Evolutionary conservation across 1,284 basidiomycete genomes (phyloP).

Genomic region (Ceratobasidium papillatum): DNA sequence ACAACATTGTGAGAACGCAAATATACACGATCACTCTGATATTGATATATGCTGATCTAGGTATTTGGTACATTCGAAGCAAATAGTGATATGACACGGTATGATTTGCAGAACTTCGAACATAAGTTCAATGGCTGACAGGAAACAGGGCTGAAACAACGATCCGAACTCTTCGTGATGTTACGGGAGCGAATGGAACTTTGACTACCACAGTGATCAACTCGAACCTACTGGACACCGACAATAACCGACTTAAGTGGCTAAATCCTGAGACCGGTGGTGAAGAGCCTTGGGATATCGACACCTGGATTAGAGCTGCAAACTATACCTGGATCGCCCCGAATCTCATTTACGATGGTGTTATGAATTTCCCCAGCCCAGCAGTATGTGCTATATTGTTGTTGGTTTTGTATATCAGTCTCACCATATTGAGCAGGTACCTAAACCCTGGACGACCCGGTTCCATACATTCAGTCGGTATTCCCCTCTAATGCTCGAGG

Average conservation of each 20-base stretch:
- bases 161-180: background rate
- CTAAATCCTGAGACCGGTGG: background rate
- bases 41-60: background rate
- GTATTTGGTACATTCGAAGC: slow-evolving; percentile 3
- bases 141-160: background rate
- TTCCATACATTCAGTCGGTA: background rate
- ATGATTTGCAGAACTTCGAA: background rate
- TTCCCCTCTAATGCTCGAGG: background rate
- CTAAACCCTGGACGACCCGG: background rate
- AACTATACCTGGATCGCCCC: slow-evolving; percentile 4
- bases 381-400: background rate
- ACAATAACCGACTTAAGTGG: background rate
- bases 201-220: background rate
- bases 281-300: background rate
- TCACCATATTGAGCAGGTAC: background rate
- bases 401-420: background rate
- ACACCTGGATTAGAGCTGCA: background rate
- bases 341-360: background rate
- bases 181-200: background rate
- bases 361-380: background rate
- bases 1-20: background rate
- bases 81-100: slow-evolving; percentile 1
- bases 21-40: background rate
- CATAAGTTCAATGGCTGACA: background rate
- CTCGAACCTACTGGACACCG: background rate